These are phyloP conservation scores for Tolypocladium cylindrosporum DNA, from an alignment of 2,329 filamentous ascomycete species.

Conservation along the genomic window DNA sequence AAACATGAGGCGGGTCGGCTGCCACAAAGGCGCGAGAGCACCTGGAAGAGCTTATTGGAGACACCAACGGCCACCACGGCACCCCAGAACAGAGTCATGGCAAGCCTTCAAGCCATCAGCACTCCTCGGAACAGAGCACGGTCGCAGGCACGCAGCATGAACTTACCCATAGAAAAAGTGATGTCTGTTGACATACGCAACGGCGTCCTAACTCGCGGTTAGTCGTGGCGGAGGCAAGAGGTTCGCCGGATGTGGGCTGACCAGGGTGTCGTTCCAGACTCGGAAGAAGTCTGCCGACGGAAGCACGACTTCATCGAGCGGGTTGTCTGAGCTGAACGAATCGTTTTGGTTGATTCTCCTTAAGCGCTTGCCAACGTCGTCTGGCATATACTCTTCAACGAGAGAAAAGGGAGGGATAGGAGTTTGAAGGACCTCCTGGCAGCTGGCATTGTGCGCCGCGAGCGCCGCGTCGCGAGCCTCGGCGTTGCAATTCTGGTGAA, in stretches of 20 bases:
- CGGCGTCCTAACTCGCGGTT: background rate
- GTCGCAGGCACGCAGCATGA: background rate
- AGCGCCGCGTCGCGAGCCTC: conserved; percentile 1
- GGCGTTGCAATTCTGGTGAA: background rate
- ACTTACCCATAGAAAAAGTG: background rate
- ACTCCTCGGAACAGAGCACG: background rate
- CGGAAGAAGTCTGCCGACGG: background rate
- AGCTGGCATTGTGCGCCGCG: conserved; percentile 2
- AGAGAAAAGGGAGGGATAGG: background rate
- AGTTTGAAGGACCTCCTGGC: background rate
- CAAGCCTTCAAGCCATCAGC: conserved; percentile 2
- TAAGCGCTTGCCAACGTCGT: background rate
- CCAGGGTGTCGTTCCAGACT: background rate
- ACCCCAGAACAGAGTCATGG: conserved; percentile 30
- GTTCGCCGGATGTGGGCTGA: background rate
- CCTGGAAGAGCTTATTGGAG: conserved; percentile 15
- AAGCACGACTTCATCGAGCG: background rate
- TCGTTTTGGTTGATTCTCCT: background rate
- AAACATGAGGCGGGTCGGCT: background rate
- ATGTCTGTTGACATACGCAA: background rate
- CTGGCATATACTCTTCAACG: background rate
- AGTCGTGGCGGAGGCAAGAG: background rate
- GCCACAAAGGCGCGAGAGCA: conserved; percentile 3
- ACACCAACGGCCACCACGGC: conserved; percentile 26
- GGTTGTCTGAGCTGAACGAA: background rate